Conservation (phyloP, 2,329 filamentous ascomycete genomes). For the Blastomyces emzantsi region DNA sequence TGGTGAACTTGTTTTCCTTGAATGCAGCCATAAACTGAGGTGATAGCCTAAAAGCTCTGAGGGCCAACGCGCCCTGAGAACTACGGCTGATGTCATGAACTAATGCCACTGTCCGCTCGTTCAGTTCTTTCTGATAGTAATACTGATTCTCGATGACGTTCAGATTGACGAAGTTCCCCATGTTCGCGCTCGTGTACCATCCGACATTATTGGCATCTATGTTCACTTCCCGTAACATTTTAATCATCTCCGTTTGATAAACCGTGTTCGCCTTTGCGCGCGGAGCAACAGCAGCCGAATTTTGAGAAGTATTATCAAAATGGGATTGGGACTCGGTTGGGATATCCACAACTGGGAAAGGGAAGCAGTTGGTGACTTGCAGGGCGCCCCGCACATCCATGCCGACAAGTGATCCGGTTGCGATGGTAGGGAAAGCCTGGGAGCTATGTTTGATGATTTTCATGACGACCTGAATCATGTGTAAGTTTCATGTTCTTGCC, state of each 20-base stretch:
- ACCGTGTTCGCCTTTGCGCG: constrained; percentile 79
- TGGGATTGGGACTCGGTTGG: constrained; percentile 61
- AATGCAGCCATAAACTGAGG: constrained; percentile 77
- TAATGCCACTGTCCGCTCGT: constrained; percentile 76
- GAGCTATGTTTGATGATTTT: constrained; percentile 97
- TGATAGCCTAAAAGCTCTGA: constrained; percentile 88
- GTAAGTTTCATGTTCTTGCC: constrained; percentile 15
- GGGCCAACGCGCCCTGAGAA: constrained; percentile 78
- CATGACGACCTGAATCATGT: constrained; percentile 66
- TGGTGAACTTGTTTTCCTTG: constrained; percentile 97
- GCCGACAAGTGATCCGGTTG: constrained; percentile 84
- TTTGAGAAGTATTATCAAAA: constrained; percentile 59
- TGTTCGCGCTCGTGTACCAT: constrained; percentile 97
- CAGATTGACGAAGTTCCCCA: constrained; percentile 96
- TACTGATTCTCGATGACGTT: constrained; percentile 97
- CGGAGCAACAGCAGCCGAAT: constrained; percentile 75
- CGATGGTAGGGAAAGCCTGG: constrained; percentile 74
- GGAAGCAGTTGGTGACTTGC: constrained; percentile 90
- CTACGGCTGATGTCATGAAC: constrained; percentile 95
- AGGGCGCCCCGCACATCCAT: constrained; percentile 78
- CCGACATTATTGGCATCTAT: constrained; percentile 96
- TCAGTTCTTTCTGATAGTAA: constrained; percentile 88
- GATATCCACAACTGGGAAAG: constrained; percentile 76
- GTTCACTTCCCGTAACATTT: constrained; percentile 92
- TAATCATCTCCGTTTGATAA: constrained; percentile 97